These are phyloP conservation scores for Physocladia obscura DNA, from an alignment of 192 early-diverging fungal species.

Conservation along the genomic window DNA sequence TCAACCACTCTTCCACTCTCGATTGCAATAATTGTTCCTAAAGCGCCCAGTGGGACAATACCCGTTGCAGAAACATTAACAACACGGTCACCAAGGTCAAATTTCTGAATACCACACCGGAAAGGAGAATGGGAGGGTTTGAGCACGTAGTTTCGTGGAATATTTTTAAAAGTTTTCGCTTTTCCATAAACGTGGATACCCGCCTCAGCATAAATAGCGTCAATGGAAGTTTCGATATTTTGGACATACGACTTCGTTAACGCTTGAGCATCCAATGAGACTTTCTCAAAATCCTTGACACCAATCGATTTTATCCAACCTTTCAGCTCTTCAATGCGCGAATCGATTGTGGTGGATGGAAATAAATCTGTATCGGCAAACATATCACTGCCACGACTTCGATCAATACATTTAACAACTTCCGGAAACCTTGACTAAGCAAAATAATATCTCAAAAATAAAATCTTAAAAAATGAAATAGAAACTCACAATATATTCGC, in stretches of 20 bases:
- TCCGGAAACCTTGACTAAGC: constrained; percentile 55
- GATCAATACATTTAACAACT: constrained; percentile 49
- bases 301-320: constrained; percentile 65
- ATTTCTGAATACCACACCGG: constrained; percentile 71
- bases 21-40: constrained; percentile 84
- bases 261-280: constrained; percentile 60
- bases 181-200: constrained; percentile 29
- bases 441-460: constrained; percentile 1
- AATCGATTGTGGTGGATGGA: constrained; percentile 38
- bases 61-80: constrained; percentile 69
- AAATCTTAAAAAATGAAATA: too few species aligned
- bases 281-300: constrained; percentile 65
- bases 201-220: constrained; percentile 38
- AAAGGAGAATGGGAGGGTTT: constrained; percentile 76
- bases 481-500: constrained; percentile 61
- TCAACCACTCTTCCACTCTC: constrained; percentile 70
- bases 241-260: constrained; percentile 64
- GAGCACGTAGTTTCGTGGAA: constrained; percentile 64
- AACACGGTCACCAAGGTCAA: constrained; percentile 86
- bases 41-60: constrained; percentile 75
- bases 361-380: constrained; percentile 67
- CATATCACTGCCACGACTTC: constrained; percentile 45
- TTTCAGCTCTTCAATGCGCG: constrained; percentile 56
- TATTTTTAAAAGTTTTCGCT: constrained; percentile 39
- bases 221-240: constrained; percentile 59